Conservation (phyloP, 805 yeast species). For the Candida orba region DNA sequence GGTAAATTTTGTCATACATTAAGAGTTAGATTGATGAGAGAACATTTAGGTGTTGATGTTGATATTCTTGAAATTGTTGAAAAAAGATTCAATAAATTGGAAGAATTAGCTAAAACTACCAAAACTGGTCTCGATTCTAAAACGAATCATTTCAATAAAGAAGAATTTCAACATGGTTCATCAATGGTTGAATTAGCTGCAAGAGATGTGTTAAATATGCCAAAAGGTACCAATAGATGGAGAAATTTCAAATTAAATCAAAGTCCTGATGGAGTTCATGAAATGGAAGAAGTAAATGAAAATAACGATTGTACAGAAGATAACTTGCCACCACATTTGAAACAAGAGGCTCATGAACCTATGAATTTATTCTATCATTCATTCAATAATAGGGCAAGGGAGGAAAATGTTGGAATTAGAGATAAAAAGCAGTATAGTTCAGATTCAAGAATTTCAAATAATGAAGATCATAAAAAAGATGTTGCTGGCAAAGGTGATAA, state of each 20-base stretch:
- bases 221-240: conserved; percentile 44
- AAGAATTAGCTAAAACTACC: conserved; percentile 26
- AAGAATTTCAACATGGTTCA: conserved; percentile 36
- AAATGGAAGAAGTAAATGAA: conserved; percentile 21
- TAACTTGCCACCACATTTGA: conserved; percentile 17
- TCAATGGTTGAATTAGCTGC: conserved; percentile 73
- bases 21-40: conserved; percentile 90
- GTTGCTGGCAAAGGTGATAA: conserved; percentile 79
- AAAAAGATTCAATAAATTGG: conserved; percentile 48
- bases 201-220: conserved; percentile 51
- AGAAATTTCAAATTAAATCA: conserved; percentile 15
- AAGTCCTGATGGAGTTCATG: conserved; percentile 9
- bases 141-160: conserved; percentile 33
- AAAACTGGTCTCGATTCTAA: conserved; percentile 28
- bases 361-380: conserved; percentile 35
- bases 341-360: conserved; percentile 16
- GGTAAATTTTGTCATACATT: conserved; percentile 85
- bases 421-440: conserved; percentile 76
- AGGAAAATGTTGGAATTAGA: conserved; percentile 75
- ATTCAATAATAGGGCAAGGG: conserved; percentile 86
- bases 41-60: conserved; percentile 90
- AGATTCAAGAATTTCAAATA: conserved; percentile 74
- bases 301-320: conserved; percentile 20
- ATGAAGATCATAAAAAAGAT: conserved; percentile 57
- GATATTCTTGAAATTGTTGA: conserved; percentile 80